Base-by-base conservation (phyloP, 179 eudicot genomes). In the Carnegiea gigantea region DNA sequence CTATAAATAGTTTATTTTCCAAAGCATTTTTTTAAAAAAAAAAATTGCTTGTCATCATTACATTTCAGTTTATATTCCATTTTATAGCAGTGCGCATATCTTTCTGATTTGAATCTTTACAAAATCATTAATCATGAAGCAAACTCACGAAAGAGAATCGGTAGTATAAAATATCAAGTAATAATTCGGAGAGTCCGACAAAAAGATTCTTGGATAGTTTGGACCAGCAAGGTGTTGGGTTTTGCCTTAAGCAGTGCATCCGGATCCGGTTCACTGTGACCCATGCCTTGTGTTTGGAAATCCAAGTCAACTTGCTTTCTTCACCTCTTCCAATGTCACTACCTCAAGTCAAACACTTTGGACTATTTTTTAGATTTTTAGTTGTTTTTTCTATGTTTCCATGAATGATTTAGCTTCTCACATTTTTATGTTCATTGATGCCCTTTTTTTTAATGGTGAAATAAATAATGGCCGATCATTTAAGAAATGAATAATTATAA, bases 251-350 rank as follows among this genome's bases (percentile, higher is more conserved):
- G 23, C 73, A 36, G 23, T 70, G 73, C 73, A 70, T 70, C 73
- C 46, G 73, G 73, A 70, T 70, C 73, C 73, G 73, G 46, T 15
- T 40, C 73, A 36, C 46, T 30, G 46, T 70, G 46, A 70, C 73
- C 73, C 73, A 70, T 70, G 7, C 40, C 73, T 36, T 30, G 73
- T 70, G 72, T 28, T 67, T 28, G 72, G 28, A 67, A 65, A 65
- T 65, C 70, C 33, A 65, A 65, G 70, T 26, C 70, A 23, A 67
- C 40, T 5, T 67, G 17, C 20, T 67, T 18, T 67, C 72, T 67
- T 28, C 6, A 9, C 7, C 21, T 6, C 17, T 67, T 11, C 72
- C 36, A 67, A 26, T 62, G 62, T 20, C 6, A 57, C 72, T 40
- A 67, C 40, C 18, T 18, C 18, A 67, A 67, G 72, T 67, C 72